Base-by-base conservation (phyloP, 305 asterid genomes). In the Fraxinus greggii region DNA sequence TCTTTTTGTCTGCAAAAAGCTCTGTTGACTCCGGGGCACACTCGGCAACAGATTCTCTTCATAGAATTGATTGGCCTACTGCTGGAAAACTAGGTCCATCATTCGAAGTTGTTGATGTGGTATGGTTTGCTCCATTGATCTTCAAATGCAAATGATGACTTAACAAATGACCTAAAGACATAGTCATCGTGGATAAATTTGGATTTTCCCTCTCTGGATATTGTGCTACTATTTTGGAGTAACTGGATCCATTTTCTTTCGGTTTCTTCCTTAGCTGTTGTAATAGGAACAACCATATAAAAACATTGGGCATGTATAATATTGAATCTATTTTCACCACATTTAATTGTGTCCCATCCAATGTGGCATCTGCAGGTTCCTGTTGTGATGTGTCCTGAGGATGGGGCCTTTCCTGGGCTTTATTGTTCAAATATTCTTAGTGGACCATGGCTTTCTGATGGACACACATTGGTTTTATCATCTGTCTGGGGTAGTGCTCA, bases 1-100 rank as follows among this genome's bases (percentile, higher is more conserved):
- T 95, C 59, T 96, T 94, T 86, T 79, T 96, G 81, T 93, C 98
- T 72, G 92, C 98, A 82, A 90, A 84, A 87, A 82, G 92, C 86
- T 86, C 95, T 83, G 97, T 92, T 84, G 97, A 96, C 85, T 94
- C 99, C 78, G 98, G 99, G 67, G 98, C 97, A 23, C 98, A 96
- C 88, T 90, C 88, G 1, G 97, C 98, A 79, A 94, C 98, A 32
- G 89, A 94, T 36, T 93, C 99, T 72, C 95, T 96, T 83, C 97
- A 91, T 85, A 92, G 88, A 88, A 83, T 94, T 69, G 96, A 88
- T 84, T 96, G 99, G 98, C 93, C 95, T 29, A 77, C 90, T 79
- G 85, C 83, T 69, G 97, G 92, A 85, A 90, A 91, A 88, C 85
- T 80, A 42, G 63, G 75, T 3, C 54, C 90, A 54, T 82, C 88